Base-by-base conservation (phyloP, 2,329 filamentous ascomycete genomes). In the Hymenoscyphus occultus region DNA sequence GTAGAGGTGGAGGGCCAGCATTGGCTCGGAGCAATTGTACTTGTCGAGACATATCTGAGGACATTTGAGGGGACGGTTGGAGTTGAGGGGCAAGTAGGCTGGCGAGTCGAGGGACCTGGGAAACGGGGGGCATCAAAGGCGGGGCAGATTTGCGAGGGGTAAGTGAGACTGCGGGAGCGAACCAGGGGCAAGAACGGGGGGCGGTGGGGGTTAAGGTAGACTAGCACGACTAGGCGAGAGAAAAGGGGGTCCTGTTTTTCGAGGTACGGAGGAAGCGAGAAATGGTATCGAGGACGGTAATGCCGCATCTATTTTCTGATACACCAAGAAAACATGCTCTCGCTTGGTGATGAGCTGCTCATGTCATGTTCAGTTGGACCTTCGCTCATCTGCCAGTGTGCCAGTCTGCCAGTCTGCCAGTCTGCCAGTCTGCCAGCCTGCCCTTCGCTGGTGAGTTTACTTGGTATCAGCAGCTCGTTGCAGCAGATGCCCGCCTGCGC, bases 161-260 rank as follows among this genome's bases (percentile, higher is more conserved):
- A 57, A 32, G 56, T 32, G 35, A 39, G 56, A 57, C 28, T 22
- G 31, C 13, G 42, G 59, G 28, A 48, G 59, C 42, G 54, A 31
- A 61, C 35, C 35, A 35, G 35, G n/a, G 16, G 19, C 19, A 13
- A 22, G 9, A 51, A 51, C 16, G 5, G 16, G 5, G 42, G 45
- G 45, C 35, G 35, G 19, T 9, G 4, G 45, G 45, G 45, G 45
- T n/a, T 22, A 19, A 10, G 19, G 10, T n/a, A 28, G 45, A 28
- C 35, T n/a, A 28, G 45, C 28, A 28, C 28, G 28, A 28, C 28
- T 28, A 28, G 28, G 7, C 19, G 45, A 51, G 45, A 22, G 5
- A 28, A 51, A 22, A 51, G 45, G 45, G 45, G 45, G 19, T 19
- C 9, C 22, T 51, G 45, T 5, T 10, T 51, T 28, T 51, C 19